Conservation (phyloP, 2,329 filamentous ascomycete genomes). For the Aureobasidium pullulans region DNA sequence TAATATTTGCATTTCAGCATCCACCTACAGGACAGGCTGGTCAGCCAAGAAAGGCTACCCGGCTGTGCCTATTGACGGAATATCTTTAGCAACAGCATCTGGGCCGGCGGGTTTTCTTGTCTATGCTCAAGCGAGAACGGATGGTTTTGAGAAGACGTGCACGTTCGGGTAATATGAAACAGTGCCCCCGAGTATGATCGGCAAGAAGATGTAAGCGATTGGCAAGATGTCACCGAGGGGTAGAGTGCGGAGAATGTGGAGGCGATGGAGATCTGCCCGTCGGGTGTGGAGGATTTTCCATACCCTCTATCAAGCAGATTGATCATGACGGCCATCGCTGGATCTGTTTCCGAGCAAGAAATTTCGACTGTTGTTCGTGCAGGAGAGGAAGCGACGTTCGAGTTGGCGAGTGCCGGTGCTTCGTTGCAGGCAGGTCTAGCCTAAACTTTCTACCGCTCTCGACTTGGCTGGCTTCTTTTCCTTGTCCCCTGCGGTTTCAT, state of each 20-base stretch:
- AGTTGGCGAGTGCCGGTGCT: background rate
- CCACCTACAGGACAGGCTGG: background rate
- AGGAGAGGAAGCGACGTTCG: background rate
- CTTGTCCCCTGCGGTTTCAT: background rate
- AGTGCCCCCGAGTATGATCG: conserved; percentile 4
- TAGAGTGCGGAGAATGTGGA: conserved; percentile 1
- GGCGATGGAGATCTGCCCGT: background rate
- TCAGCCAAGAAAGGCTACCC: background rate
- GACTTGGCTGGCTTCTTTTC: too few relatives aligned
- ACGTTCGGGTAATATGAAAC: background rate
- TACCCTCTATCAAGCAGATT: background rate
- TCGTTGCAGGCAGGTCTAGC: background rate
- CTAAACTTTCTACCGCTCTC: background rate
- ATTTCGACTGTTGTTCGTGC: background rate
- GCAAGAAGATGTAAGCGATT: background rate
- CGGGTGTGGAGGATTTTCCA: background rate
- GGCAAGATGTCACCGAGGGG: background rate
- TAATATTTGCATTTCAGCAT: background rate
- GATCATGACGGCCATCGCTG: background rate
- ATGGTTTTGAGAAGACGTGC: background rate
- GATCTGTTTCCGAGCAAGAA: background rate
- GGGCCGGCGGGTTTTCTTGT: background rate
- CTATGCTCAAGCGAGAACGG: background rate
- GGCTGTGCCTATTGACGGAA: background rate
- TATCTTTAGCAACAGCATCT: background rate